Percentiles rank a stretch among this genome's conserved stretches.
phyloP scores from a whole-genome alignment of 805 yeast species.

The Ogataea parapolymorpha region DNA sequence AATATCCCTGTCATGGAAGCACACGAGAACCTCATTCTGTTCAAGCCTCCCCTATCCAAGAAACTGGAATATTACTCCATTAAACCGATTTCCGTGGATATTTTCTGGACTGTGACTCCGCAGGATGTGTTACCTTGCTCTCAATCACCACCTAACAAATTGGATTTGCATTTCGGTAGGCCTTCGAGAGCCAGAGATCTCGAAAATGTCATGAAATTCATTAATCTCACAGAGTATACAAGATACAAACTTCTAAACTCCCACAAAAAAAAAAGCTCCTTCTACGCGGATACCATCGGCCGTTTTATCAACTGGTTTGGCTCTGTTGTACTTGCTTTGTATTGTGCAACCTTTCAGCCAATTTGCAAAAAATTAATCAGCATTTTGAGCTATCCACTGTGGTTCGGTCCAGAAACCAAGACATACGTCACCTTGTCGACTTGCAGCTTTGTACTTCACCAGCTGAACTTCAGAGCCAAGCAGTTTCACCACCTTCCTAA shows the following conservation, averaged over 20 bases:
- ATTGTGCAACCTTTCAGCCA: conserved; percentile 10
- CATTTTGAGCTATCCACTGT: conserved; percentile 16
- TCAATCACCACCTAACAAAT: conserved; percentile 26
- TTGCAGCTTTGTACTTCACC: conserved; percentile 58
- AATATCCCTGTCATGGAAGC: conserved; percentile 16
- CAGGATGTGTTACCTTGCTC: conserved; percentile 13
- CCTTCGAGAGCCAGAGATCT: conserved; percentile 19
- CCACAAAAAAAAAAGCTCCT: background rate
- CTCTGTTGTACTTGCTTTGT: conserved; percentile 1
- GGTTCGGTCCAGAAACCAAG: conserved; percentile 5
- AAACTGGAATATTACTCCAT: conserved; percentile 75
- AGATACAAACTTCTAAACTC: conserved; percentile 20
- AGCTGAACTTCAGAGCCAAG: conserved; percentile 70
- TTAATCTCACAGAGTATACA: conserved; percentile 31
- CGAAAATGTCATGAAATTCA: conserved; percentile 27
- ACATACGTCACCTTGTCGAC: conserved; percentile 7
- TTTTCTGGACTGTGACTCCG: conserved; percentile 33
- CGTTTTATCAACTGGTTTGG: conserved; percentile 2
- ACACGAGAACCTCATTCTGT: conserved; percentile 41
- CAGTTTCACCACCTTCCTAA: conserved; percentile 77
- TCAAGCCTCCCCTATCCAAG: conserved; percentile 66
- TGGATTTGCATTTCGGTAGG: conserved; percentile 24
- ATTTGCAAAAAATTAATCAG: conserved; percentile 11
- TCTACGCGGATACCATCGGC: conserved; percentile 2
- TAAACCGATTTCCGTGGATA: conserved; percentile 66